A percentile compares a stretch with the other conserved stretches of the same genome.
These are phyloP conservation scores for Parasarocladium wereldwijsianum DNA, from an alignment of 2,329 filamentous ascomycete genomes.

Conservation along the genomic window DNA sequence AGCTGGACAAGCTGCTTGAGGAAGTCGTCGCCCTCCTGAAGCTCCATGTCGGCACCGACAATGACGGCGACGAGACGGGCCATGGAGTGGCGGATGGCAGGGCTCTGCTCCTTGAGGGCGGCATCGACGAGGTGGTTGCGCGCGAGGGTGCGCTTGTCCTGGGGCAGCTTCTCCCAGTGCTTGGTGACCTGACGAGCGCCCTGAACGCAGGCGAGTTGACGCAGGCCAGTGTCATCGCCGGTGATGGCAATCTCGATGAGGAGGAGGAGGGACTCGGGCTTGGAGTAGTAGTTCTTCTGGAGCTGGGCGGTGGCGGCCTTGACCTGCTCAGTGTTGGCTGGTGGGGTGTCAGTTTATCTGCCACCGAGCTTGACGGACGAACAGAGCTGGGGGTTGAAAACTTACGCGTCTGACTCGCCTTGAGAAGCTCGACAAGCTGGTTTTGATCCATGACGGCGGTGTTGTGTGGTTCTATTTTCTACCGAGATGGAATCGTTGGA, in stretches of 20 bases:
- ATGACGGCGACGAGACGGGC: conserved; percentile 80
- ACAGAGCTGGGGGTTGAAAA: conserved; percentile 12
- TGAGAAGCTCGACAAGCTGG: conserved; percentile 72
- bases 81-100: conserved; percentile 69
- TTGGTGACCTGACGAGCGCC: conserved; percentile 67
- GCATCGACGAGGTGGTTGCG: conserved; percentile 73
- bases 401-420: conserved; percentile 78
- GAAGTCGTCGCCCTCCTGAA: conserved; percentile 68
- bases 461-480: conserved; percentile 1
- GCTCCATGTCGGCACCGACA: conserved; percentile 63
- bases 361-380: conserved; percentile 2
- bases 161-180: conserved; percentile 67
- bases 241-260: conserved; percentile 81
- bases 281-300: conserved; percentile 84
- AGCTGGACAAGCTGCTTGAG: conserved; percentile 68
- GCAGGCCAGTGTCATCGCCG: conserved; percentile 56
- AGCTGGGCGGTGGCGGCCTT: conserved; percentile 82
- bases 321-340: conserved; percentile 78
- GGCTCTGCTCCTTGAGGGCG: conserved; percentile 63
- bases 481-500: too few relatives aligned
- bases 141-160: conserved; percentile 64
- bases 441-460: conserved; percentile 33
- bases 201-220: conserved; percentile 87
- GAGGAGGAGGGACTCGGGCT: conserved; percentile 68
- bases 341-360: conserved; percentile 17